Base-by-base conservation (phyloP, 192 early-diverging fungal genomes). In the Podila horticola region DNA sequence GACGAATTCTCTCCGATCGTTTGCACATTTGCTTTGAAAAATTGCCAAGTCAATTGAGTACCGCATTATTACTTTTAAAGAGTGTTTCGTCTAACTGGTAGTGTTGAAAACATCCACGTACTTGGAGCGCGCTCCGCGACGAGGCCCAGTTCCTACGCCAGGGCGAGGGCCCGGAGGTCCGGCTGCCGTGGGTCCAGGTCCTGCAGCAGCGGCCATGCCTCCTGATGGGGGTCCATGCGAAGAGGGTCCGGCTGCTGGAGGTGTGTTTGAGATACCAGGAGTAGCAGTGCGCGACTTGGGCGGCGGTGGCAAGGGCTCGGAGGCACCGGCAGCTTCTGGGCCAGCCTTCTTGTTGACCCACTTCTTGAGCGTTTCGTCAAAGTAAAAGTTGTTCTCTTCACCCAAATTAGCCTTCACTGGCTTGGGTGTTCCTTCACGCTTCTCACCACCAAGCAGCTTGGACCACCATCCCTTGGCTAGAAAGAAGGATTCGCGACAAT, bases 401-500 rank as follows among this genome's bases (percentile, higher is more conserved):
- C 96, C 96, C 62, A 98, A 72, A 76, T 99, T 95, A 3, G 95
- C 98, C 74, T 93, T 92, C 58, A 88, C 84, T 4, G 90, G 84
- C 60, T 84, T 83, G 28, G 74, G 75, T 20, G 76, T 81, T 0
- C 38, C 59, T 58, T 64, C 73, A 22, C 74, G 69, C 61, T 81
- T 81, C 51, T 81, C 76, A 20, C 74, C 74, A n/a, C 69, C 76
- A 64, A 81, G 72, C 15, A 81, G 58, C 70, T 81, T 81, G 8
- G 69, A 65, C 76, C 76, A 81, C 76, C 70, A 77, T 33, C 59
- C 66, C 58, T 72, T 81, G 31, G 76, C 70, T 81, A 50, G 17
- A 30, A 65, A 0, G 48, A 29, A 15, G 49, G 13, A 5, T 55
- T 10, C 52, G 8, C n/a, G 8, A 55, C 3, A n/a, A 55, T 24